These are phyloP conservation scores for Sodiomyces alkalinus DNA, from an alignment of 2,329 filamentous ascomycete genomes.

Conservation along the genomic window DNA sequence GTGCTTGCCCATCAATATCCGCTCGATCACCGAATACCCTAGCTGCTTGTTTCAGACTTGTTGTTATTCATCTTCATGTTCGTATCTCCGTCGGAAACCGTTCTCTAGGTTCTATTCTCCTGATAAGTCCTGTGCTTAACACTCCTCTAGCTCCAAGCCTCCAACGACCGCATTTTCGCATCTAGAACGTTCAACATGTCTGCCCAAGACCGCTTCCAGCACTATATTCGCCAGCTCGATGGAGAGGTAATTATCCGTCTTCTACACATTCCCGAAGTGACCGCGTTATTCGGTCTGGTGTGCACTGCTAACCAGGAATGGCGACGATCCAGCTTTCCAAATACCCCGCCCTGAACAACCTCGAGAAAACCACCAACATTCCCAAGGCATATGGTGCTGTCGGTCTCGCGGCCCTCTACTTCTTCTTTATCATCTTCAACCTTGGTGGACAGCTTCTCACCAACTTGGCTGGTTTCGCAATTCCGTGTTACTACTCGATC, in stretches of 20 bases:
- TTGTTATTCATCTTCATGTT: too few species aligned
- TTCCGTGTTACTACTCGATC: constrained; percentile 76
- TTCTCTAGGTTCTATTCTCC: too few species aligned
- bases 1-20: background rate
- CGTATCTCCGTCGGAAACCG: too few species aligned
- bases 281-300: too few species aligned
- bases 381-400: constrained; percentile 78
- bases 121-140: too few species aligned
- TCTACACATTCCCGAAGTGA: background rate
- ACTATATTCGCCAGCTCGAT: constrained; percentile 67
- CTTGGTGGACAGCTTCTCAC: constrained; percentile 77
- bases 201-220: constrained; percentile 60
- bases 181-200: constrained; percentile 60
- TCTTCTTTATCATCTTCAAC: constrained; percentile 88
- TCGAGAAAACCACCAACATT: constrained; percentile 69
- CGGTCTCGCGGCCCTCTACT: constrained; percentile 63
- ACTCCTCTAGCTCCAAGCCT: too few species aligned
- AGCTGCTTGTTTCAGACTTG: too few species aligned
- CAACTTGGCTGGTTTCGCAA: constrained; percentile 70
- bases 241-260: constrained; percentile 48
- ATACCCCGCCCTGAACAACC: constrained; percentile 69
- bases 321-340: constrained; percentile 42
- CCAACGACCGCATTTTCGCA: too few species aligned
- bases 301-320: too few species aligned
- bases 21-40: background rate